These are phyloP conservation scores for Aphelidium insulamus DNA, from an alignment of 371 early-diverging fungal species.

Conservation along the genomic window DNA sequence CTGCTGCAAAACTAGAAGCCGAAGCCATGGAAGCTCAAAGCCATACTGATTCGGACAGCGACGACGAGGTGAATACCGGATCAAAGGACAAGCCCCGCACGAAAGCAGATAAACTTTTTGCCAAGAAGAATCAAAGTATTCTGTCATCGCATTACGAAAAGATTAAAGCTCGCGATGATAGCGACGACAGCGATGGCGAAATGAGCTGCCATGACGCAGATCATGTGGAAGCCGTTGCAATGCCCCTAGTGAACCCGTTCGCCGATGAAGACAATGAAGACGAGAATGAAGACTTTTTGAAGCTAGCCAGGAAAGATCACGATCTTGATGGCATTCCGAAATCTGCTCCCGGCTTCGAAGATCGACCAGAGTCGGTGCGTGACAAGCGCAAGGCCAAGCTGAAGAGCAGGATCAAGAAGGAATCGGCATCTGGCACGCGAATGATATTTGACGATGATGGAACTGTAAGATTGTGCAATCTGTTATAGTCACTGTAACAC, in stretches of 20 bases:
- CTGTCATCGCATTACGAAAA: conserved; percentile 75
- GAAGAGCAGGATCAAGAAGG: conserved; percentile 39
- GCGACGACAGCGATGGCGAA: conserved; percentile 3
- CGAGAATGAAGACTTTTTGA: conserved; percentile 1
- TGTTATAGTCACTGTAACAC: neutral
- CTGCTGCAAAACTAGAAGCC: conserved; percentile 14
- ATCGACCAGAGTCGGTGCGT: conserved; percentile 5
- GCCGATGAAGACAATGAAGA: conserved; percentile 15
- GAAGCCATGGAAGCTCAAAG: conserved; percentile 5
- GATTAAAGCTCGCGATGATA: conserved; percentile 5
- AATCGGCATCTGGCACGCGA: conserved; percentile 37
- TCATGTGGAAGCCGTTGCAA: too few relatives aligned
- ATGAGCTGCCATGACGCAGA: too few relatives aligned
- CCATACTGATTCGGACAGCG: conserved; percentile 2
- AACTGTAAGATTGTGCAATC: conserved; percentile 16
- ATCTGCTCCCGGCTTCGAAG: conserved; percentile 1
- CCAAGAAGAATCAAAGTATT: conserved; percentile 70
- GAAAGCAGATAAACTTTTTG: conserved; percentile 74
- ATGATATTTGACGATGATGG: conserved; percentile 88
- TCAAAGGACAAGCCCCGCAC: conserved; percentile 24
- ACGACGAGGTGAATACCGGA: conserved; percentile 4
- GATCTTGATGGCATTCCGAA: conserved; percentile 11
- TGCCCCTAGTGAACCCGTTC: conserved; percentile 35
- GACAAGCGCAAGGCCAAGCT: conserved; percentile 38
- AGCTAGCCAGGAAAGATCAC: conserved; percentile 3